Conservation (phyloP, 83 land plant species). For the Picea abies region DNA sequence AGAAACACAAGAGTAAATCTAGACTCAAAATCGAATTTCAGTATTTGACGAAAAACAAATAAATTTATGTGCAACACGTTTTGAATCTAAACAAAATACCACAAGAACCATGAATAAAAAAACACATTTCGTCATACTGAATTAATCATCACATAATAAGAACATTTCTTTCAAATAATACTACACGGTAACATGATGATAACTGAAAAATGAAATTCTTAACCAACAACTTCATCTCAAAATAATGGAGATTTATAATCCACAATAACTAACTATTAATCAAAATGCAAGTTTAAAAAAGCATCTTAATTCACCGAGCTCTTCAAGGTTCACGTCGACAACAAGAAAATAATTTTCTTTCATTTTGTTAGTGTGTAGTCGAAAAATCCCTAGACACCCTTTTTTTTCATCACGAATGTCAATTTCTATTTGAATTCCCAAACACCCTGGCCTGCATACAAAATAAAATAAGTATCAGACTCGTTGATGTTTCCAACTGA, state of each 20-base stretch:
- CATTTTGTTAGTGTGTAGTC: constrained; percentile 93
- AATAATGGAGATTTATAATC: not conserved
- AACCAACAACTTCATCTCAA: too few species aligned
- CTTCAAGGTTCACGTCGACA: constrained; percentile 82
- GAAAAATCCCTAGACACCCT: constrained; percentile 93
- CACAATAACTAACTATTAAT: constrained; percentile 1
- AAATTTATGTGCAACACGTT: too few species aligned
- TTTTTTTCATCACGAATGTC: constrained; percentile 94
- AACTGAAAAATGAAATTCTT: not conserved
- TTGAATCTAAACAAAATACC: too few species aligned
- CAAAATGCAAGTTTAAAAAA: not conserved
- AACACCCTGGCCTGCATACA: constrained; percentile 84
- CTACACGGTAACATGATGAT: not conserved
- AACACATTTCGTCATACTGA: too few species aligned
- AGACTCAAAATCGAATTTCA: too few species aligned
- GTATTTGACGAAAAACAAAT: too few species aligned
- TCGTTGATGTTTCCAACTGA: too few species aligned
- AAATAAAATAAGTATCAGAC: not conserved
- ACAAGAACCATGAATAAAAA: too few species aligned
- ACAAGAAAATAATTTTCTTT: constrained; percentile 93
- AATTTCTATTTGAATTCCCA: constrained; percentile 97
- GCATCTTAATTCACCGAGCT: constrained; percentile 66
- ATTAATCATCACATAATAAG: not conserved
- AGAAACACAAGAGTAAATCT: too few species aligned
- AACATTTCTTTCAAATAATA: not conserved